Evolutionary conservation across 2,329 filamentous ascomycete genomes (phyloP).

Genomic region (Cladorrhinum sp.): DNA sequence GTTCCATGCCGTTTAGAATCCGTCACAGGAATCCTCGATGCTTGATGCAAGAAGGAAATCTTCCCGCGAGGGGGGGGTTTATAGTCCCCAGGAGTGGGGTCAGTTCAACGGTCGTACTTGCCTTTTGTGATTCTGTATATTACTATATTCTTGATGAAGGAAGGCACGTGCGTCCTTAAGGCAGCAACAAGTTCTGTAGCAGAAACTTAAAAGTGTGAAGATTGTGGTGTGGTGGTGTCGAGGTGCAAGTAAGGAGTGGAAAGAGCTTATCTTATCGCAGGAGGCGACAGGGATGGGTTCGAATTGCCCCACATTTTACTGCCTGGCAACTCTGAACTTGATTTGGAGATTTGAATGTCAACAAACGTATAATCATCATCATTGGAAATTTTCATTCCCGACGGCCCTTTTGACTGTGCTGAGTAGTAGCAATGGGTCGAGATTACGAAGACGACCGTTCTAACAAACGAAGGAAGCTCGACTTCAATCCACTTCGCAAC

Average conservation of each 20-base stretch:
- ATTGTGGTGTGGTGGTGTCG: background rate
- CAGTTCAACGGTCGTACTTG: background rate
- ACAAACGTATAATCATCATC: background rate
- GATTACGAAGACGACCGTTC: slow-evolving; percentile 39
- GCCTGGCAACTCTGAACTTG: background rate
- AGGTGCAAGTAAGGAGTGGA: background rate
- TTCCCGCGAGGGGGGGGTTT: background rate
- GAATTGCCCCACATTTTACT: slow-evolving; percentile 1
- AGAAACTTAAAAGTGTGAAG: background rate
- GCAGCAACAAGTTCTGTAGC: no score
- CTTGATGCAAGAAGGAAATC: background rate
- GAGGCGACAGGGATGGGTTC: background rate
- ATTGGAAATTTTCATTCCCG: background rate
- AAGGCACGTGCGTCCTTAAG: background rate
- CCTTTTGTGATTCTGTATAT: background rate
- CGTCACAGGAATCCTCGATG: background rate
- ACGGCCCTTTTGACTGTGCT: background rate
- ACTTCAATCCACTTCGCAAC: slow-evolving; percentile 51
- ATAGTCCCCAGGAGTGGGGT: background rate
- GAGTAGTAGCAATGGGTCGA: slow-evolving; percentile 28
- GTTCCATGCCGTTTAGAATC: background rate
- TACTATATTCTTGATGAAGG: background rate
- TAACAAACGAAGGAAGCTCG: slow-evolving; percentile 62
- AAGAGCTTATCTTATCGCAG: slow-evolving; percentile 3
- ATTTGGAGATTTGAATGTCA: slow-evolving; percentile 6